phyloP scores from a whole-genome alignment of 345 rosid species.

The Lumnitzera littorea region DNA sequence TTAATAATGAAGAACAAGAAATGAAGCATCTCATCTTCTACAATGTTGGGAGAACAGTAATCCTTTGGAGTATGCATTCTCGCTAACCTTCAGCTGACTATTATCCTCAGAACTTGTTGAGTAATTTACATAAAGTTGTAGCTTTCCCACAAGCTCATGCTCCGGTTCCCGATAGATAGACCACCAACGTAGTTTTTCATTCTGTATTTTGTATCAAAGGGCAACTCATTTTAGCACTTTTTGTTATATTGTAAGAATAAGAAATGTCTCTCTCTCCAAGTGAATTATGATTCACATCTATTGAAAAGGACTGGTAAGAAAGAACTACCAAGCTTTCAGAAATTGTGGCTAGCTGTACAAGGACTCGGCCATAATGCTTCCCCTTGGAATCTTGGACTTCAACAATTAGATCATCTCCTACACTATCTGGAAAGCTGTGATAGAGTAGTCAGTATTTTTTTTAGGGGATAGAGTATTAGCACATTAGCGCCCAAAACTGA shows the following conservation, averaged over 20 bases:
- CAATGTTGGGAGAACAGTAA: too few relatives aligned
- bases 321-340: constrained; percentile 54
- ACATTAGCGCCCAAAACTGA: constrained; percentile 8
- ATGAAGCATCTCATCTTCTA: too few relatives aligned
- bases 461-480: constrained; percentile 10
- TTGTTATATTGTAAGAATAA: too few relatives aligned
- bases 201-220: constrained; percentile 43
- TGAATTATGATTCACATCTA: too few relatives aligned
- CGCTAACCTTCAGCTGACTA: constrained; percentile 65
- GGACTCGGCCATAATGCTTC: constrained; percentile 79
- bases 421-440: constrained; percentile 89
- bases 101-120: constrained; percentile 80
- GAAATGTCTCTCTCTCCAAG: too few relatives aligned
- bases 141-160: constrained; percentile 80
- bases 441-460: constrained; percentile 18
- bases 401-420: constrained; percentile 87
- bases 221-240: not conserved
- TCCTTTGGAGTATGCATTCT: not conserved
- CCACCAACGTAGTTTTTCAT: constrained; percentile 93
- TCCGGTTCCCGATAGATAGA: constrained; percentile 86
- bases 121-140: constrained; percentile 75
- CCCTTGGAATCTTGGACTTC: constrained; percentile 88
- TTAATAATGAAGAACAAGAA: too few relatives aligned
- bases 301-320: not conserved
- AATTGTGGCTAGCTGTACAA: constrained; percentile 76